Base-by-base conservation (phyloP, 1,284 basidiomycete genomes). In the Ceratobasidium theobromae region DNA sequence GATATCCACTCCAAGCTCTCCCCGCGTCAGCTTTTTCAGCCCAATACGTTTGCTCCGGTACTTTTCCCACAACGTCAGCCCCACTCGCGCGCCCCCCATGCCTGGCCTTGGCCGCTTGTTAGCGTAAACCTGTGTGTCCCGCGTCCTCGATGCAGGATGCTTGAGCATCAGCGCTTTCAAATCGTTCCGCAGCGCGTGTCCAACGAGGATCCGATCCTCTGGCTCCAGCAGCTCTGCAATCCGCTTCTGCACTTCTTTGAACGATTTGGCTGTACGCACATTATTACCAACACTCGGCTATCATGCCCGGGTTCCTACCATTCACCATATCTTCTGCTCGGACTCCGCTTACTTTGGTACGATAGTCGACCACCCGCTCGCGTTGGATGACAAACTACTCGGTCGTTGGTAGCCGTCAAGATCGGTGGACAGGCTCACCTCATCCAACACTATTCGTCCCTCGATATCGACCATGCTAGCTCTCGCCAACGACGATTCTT, bases 131-230 rank as follows among this genome's bases (percentile, higher is more conserved):
- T 96, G 91, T 4, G 95, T 99, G 76, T 99, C 96, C 49, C 95
- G 84, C 23, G 86, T 86, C 60, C 85, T 80, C 0, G 83, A 81
- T 9, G 86, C 83, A 0, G 96, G 94, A 75, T 98, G 95, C 0
- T 91, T 90, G n/a, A 98, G 84, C 1, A 98, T 80, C 3, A 99
- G 83, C 0, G 87, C 92, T 79, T 93, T 90, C 23, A 97, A 79
- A 77, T 99, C 96, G 72, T 99, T 95, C 72, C 89, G 83, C 5
- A 99, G 81, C 0, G 96, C 95, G 75, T 99, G 96, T 0, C 96
- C 97, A 4, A 99, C 83, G n/a, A 99, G 76, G 38, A 97, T 85
- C 52, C 88, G 82, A 64, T 88, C 93, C 3, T 43, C 27, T 18
- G 57, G 46, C 69, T 91, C 85, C 18, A 97, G 76, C 14, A 98